Conservation (phyloP, 1,284 basidiomycete species). For the Moniliophthora roreri region DNA sequence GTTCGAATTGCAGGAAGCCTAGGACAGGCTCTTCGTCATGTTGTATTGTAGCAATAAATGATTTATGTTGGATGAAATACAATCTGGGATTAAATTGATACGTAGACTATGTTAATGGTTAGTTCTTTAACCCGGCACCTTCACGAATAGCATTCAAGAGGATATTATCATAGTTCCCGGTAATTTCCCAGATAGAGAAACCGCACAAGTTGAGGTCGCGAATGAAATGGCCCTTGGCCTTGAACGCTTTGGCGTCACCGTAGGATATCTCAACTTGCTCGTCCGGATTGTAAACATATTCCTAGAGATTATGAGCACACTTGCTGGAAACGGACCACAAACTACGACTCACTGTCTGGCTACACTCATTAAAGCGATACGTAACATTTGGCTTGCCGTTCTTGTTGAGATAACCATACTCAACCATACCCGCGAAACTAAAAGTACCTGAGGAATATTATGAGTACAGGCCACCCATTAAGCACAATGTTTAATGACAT, state of each 20-base stretch:
- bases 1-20: neutral
- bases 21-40: too few species aligned
- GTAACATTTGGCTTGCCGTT: conserved; percentile 41
- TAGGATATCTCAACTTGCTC: conserved; percentile 50
- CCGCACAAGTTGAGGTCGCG: conserved; percentile 43
- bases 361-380: conserved; percentile 51
- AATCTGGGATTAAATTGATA: too few species aligned
- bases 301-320: conserved; percentile 28
- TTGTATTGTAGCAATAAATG: too few species aligned
- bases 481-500: neutral
- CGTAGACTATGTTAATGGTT: too few species aligned
- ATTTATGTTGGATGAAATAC: too few species aligned
- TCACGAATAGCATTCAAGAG: conserved; percentile 43
- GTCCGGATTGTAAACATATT: conserved; percentile 51
- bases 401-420: conserved; percentile 38
- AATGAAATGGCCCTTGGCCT: conserved; percentile 46
- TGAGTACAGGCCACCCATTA: neutral
- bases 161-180: conserved; percentile 50
- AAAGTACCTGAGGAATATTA: conserved; percentile 32
- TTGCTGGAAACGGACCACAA: neutral
- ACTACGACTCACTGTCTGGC: conserved; percentile 49
- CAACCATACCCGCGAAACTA: conserved; percentile 49
- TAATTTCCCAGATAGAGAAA: conserved; percentile 57
- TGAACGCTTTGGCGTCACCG: conserved; percentile 49
- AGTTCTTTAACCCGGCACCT: too few species aligned